These are phyloP conservation scores for Cyberlindnera xishuangbannaensis DNA, from an alignment of 805 yeast species.

Conservation along the genomic window DNA sequence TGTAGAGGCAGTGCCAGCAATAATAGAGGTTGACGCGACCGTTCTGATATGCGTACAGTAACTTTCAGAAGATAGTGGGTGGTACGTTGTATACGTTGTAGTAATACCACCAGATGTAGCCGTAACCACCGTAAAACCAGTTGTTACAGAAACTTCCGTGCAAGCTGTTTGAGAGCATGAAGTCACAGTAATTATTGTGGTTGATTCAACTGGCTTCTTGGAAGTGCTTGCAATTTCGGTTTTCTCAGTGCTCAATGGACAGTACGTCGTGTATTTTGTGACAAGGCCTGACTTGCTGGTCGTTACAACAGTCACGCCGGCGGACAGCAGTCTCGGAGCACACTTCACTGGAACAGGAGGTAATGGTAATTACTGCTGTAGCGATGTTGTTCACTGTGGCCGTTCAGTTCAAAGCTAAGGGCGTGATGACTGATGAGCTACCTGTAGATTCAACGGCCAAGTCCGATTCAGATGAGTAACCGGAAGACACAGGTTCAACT, in stretches of 20 bases:
- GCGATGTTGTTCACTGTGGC: neutral
- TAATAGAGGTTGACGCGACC: neutral
- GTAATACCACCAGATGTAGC: neutral
- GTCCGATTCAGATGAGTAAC: neutral
- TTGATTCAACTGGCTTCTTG: neutral
- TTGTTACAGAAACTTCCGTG: neutral
- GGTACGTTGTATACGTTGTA: neutral
- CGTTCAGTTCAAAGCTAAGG: neutral
- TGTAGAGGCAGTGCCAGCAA: too few species aligned
- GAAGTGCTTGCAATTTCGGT: neutral
- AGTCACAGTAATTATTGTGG: slow-evolving; percentile 2
- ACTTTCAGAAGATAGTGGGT: neutral
- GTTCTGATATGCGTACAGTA: too few species aligned
- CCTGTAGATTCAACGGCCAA: too few species aligned
- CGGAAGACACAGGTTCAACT: neutral
- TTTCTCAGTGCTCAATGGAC: neutral
- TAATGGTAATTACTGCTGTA: neutral
- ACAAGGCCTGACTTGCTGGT: slow-evolving; percentile 1
- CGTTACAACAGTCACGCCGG: slow-evolving; percentile 1
- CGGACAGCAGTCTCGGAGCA: neutral
- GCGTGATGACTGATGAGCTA: neutral
- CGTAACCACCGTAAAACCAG: neutral
- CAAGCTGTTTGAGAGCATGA: neutral
- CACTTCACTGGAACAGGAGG: neutral
- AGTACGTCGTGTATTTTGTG: slow-evolving; percentile 3